Conservation (phyloP, 2,329 filamentous ascomycete species). For the Colletotrichum nymphaeae region DNA sequence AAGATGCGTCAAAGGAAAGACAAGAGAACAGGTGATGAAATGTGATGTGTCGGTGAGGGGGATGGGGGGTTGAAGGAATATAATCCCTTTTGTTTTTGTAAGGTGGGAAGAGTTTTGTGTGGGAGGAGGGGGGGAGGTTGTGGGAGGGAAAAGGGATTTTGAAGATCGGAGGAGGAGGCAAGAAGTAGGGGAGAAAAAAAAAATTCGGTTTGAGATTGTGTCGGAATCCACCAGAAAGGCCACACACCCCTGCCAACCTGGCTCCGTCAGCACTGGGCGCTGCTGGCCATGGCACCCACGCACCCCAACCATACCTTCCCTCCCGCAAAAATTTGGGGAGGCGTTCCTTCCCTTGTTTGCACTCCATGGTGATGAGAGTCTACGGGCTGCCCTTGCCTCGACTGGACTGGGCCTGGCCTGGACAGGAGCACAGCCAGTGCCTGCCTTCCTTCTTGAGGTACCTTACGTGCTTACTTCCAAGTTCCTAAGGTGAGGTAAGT, state of each 20-base stretch:
- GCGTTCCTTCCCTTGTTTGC: not conserved
- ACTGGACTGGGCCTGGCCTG: not conserved
- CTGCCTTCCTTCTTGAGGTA: not conserved
- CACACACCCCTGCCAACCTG: slow-evolving; percentile 41
- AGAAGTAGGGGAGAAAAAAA: slow-evolving; percentile 48
- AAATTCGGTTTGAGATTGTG: slow-evolving; percentile 43
- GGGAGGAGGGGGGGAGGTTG: slow-evolving; percentile 36
- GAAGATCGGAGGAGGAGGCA: slow-evolving; percentile 42
- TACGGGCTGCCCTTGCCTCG: slow-evolving; percentile 3
- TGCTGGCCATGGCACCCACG: not conserved
- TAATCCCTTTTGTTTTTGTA: slow-evolving; percentile 43
- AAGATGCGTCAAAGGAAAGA: slow-evolving; percentile 61
- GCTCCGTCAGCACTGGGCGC: slow-evolving; percentile 20
- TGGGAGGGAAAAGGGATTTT: slow-evolving; percentile 42
- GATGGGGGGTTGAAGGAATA: slow-evolving; percentile 42
- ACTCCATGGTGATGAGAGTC: not conserved
- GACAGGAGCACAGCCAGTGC: not conserved
- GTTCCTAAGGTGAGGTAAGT: no score
- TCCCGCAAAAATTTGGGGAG: slow-evolving; percentile 21
- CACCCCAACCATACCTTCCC: not conserved
- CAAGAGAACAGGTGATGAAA: slow-evolving; percentile 49
- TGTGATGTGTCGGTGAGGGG: slow-evolving; percentile 33
- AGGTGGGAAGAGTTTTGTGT: slow-evolving; percentile 40
- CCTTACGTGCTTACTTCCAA: no score
- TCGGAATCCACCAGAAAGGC: slow-evolving; percentile 42